A percentile compares a stretch with the other conserved stretches of the same genome.
phyloP scores from a whole-genome alignment of 2,329 filamentous ascomycete species.

The Dactylellina cionopaga region DNA sequence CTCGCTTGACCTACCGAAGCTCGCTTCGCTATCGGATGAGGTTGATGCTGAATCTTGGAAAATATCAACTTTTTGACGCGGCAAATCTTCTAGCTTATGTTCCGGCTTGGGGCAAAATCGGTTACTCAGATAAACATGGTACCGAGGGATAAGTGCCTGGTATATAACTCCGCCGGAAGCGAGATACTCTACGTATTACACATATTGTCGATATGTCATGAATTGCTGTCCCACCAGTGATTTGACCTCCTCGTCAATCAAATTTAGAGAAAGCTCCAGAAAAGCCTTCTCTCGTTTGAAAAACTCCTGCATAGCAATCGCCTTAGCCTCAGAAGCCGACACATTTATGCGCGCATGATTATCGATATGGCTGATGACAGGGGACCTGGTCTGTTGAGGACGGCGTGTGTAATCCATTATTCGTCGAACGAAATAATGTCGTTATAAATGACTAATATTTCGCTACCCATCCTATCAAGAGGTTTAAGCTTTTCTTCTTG shows the following conservation, averaged over 20 bases:
- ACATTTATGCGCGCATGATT: too few species aligned
- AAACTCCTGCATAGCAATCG: too few species aligned
- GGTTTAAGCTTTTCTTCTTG: neutral
- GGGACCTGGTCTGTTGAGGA: too few species aligned
- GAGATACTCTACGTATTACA: neutral
- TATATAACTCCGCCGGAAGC: neutral
- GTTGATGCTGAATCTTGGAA: too few species aligned
- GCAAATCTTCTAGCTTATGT: neutral
- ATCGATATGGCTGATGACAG: too few species aligned
- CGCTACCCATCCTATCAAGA: neutral
- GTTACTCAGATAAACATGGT: neutral
- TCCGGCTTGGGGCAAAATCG: neutral
- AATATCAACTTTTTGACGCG: too few species aligned
- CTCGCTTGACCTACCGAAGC: too few species aligned
- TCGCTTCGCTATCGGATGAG: neutral
- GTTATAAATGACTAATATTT: neutral
- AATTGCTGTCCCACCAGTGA: neutral
- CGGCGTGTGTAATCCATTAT: too few species aligned
- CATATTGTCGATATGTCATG: neutral
- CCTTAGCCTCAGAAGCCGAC: too few species aligned
- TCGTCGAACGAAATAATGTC: too few species aligned
- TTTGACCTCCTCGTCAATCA: neutral
- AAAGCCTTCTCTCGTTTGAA: too few species aligned
- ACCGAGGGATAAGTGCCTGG: neutral
- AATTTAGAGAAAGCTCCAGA: neutral